phyloP scores from a whole-genome alignment of 192 early-diverging fungal genomes.

The Rhizophagus prolifer region DNA sequence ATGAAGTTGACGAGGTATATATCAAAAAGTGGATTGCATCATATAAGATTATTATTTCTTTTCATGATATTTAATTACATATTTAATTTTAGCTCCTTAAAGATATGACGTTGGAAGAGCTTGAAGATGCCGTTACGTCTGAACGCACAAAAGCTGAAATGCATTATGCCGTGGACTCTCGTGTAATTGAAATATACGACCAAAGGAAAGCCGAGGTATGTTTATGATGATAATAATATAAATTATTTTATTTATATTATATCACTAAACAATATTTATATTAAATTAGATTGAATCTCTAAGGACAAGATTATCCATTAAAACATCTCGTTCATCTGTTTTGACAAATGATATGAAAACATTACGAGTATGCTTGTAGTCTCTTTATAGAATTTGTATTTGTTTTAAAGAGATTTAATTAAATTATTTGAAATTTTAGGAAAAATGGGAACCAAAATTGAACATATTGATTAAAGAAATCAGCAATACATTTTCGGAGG shows the following conservation, averaged over 20 bases:
- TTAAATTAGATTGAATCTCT: conserved; percentile 43
- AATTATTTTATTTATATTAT: neutral
- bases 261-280: conserved; percentile 4
- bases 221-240: neutral
- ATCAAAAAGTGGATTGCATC: neutral
- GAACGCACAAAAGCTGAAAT: conserved; percentile 57
- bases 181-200: conserved; percentile 69
- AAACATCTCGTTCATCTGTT: conserved; percentile 40
- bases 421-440: conserved; percentile 34
- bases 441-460: conserved; percentile 71
- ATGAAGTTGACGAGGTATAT: conserved; percentile 54
- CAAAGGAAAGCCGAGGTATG: conserved; percentile 54
- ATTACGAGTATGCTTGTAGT: conserved; percentile 30
- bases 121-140: conserved; percentile 62
- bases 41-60: neutral
- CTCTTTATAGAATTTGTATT: neutral
- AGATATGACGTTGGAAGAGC: conserved; percentile 51
- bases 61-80: neutral
- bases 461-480: conserved; percentile 60
- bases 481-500: conserved; percentile 63
- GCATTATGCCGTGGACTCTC: conserved; percentile 51
- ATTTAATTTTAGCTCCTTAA: conserved; percentile 31
- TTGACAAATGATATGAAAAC: conserved; percentile 39
- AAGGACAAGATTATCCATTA: conserved; percentile 39
- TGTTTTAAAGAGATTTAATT: neutral